Evolutionary conservation across 1,284 basidiomycete species (phyloP), one percentile per base, ranked within the genome.

Genomic region (Moesziomyces antarcticus): DNA sequence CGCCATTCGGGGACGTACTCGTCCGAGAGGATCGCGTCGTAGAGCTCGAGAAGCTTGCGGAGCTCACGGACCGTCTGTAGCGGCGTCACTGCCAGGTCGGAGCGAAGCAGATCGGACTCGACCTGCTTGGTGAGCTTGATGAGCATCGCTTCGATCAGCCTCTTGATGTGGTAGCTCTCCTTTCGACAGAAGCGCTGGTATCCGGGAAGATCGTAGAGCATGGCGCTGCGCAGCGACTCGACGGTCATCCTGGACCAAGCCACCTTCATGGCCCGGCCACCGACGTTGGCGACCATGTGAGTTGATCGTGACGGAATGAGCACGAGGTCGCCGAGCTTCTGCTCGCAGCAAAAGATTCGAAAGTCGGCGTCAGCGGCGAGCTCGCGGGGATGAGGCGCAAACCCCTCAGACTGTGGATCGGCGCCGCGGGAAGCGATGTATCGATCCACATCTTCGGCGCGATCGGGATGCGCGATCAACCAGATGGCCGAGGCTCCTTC

Each of bases 111-210:
- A 18, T 56, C 20, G 18, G 33, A 16, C 21, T 56, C 35, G 24
- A 72, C 37, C 2, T 49, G 33, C 5, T 41, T 5, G 24, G 67
- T 64, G 27, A 43, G 41, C 42, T 54, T 54, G 41, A 47, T 44
- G 5, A 74, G 53, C 46, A 55, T 49, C 22, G 55, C 47, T 47
- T 70, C 72, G 45, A 74, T 53, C 21, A 67, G 40, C 14, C 52
- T 30, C 43, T 59, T 66, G 46, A 64, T 35, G 35, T 55, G 52
- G 49, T 52, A 50, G 22, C 22, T 27, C 44, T 74, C 60, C 41
- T 52, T 24, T 5, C 55, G 67, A 35, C 67, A 74, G 46, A 41
- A 20, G 35, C 72, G 72, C 54, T 74, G 72, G 44, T 74, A 71
- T 2, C 56, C 30, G 3, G 72, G 67, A 6, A 74, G 57, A 24